phyloP scores from a whole-genome alignment of 2,329 filamentous ascomycete genomes.

The Cercospora berteroae region DNA sequence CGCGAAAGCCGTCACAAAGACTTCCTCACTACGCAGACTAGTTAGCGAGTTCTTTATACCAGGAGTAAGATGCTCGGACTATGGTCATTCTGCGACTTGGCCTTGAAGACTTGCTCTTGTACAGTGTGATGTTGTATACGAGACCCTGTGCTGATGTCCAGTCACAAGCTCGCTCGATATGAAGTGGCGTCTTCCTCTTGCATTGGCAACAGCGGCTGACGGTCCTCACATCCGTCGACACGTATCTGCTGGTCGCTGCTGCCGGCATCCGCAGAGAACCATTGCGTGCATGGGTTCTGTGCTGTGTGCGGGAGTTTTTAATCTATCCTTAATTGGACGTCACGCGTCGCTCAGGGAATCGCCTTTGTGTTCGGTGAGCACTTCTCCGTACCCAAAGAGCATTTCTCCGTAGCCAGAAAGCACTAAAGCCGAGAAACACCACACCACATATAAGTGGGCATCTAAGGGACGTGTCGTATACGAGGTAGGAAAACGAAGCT shows the following conservation, averaged over 20 bases:
- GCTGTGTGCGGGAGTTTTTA: neutral
- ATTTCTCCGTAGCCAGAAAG: neutral
- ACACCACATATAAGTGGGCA: neutral
- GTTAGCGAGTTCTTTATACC: neutral
- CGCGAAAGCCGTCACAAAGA: neutral
- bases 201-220: neutral
- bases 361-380: slow-evolving; percentile 1
- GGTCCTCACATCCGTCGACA: slow-evolving; percentile 6
- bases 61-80: neutral
- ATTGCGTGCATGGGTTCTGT: neutral
- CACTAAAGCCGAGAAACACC: neutral
- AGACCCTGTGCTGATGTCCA: neutral
- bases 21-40: neutral
- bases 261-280: slow-evolving; percentile 3
- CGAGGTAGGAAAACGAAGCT: neutral
- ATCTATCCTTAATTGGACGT: slow-evolving; percentile 15
- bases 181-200: slow-evolving; percentile 17
- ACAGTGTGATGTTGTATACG: neutral
- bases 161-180: slow-evolving; percentile 6
- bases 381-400: slow-evolving; percentile 12
- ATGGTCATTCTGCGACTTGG: neutral
- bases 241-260: neutral
- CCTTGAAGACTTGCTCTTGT: neutral
- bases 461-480: neutral
- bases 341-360: slow-evolving; percentile 6